Conservation (phyloP, 306 rosid genomes). For the Vigna unguiculata region DNA sequence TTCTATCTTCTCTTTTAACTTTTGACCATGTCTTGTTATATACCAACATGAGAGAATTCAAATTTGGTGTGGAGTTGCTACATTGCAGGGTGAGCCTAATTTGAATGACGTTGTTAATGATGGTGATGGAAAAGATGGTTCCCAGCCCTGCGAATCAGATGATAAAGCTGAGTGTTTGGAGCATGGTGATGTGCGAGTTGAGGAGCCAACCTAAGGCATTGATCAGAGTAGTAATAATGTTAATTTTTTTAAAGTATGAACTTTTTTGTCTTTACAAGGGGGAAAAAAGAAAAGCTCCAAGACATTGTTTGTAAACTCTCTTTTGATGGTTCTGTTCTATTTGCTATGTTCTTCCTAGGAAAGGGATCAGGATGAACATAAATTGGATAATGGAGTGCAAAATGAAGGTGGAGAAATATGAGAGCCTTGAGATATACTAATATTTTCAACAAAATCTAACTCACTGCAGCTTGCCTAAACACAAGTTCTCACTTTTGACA, state of each 20-base stretch:
- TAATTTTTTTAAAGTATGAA: neutral
- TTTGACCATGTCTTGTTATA: neutral
- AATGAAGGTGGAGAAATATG: too few relatives aligned
- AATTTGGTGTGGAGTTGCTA: neutral
- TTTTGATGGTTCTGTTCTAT: too few relatives aligned
- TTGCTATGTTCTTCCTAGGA: too few relatives aligned
- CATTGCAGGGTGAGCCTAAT: conserved; percentile 42
- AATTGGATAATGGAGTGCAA: too few relatives aligned
- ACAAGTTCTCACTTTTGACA: neutral
- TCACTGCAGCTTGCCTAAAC: neutral
- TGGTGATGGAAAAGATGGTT: conserved; percentile 39
- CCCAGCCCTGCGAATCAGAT: neutral
- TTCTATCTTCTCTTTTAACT: neutral
- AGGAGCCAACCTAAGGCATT: conserved; percentile 21
- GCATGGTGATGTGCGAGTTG: conserved; percentile 1
- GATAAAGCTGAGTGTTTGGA: conserved; percentile 23
- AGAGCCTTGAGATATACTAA: too few relatives aligned
- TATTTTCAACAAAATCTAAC: too few relatives aligned
- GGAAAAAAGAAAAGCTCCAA: too few relatives aligned
- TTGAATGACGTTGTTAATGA: conserved; percentile 28
- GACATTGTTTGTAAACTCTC: too few relatives aligned
- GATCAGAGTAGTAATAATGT: conserved; percentile 24
- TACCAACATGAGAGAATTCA: neutral
- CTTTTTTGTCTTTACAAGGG: too few relatives aligned
- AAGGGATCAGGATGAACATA: too few relatives aligned